Percentiles rank a stretch among this genome's conserved stretches.
Conservation (phyloP, 2,329 filamentous ascomycete species). For the Madurella mycetomatis region DNA sequence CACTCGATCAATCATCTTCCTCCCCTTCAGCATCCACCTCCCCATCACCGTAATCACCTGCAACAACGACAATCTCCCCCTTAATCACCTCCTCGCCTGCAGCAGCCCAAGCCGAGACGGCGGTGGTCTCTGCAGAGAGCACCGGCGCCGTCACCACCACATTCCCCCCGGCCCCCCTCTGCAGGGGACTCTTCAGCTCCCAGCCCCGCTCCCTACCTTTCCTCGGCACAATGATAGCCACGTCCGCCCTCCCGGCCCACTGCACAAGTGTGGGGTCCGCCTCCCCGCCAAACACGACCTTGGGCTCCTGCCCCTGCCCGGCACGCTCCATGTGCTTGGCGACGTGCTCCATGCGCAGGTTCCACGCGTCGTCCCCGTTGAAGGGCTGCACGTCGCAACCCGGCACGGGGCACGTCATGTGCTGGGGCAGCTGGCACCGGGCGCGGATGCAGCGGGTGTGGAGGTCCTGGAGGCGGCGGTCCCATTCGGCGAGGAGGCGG, state of each 20-base stretch:
- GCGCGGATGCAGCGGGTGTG: slow-evolving; percentile 55
- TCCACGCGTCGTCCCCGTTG: slow-evolving; percentile 63
- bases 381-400: slow-evolving; percentile 58
- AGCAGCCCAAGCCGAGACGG: background rate
- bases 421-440: slow-evolving; percentile 58
- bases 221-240: slow-evolving; percentile 33
- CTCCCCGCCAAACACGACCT: slow-evolving; percentile 37
- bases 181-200: slow-evolving; percentile 33
- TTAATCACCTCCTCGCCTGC: background rate
- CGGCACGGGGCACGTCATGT: slow-evolving; percentile 56
- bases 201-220: slow-evolving; percentile 25
- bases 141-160: slow-evolving; percentile 5
- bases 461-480: slow-evolving; percentile 52
- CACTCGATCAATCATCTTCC: background rate
- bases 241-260: slow-evolving; percentile 37
- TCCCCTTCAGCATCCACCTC: background rate
- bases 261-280: slow-evolving; percentile 36
- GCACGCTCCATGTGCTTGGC: slow-evolving; percentile 69
- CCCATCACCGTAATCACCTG: background rate
- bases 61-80: background rate
- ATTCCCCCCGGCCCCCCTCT: slow-evolving; percentile 8
- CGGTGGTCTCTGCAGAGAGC: background rate
- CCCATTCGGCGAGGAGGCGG: slow-evolving; percentile 31
- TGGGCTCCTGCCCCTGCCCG: slow-evolving; percentile 31
- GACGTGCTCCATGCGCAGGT: slow-evolving; percentile 82